phyloP scores from a whole-genome alignment of 768 basidiomycete species.

The Favolaschia claudopus region DNA sequence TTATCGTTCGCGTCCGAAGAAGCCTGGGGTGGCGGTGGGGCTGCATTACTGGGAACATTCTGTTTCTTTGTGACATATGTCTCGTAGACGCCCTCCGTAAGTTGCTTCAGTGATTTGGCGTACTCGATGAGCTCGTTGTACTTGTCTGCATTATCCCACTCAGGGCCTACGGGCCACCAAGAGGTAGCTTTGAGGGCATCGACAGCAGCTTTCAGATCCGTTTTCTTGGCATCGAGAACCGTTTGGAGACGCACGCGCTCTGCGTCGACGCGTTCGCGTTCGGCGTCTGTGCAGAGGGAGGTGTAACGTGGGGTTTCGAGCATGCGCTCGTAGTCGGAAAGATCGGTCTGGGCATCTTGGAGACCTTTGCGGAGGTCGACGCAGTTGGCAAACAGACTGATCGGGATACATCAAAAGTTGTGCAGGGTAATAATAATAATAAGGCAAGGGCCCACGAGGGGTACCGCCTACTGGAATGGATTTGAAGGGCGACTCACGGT shows the following conservation, averaged over 20 bases:
- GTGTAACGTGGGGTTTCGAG: slow-evolving; percentile 19
- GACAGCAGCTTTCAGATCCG: slow-evolving; percentile 24
- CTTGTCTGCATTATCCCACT: slow-evolving; percentile 28
- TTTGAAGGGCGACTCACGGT: too few species aligned
- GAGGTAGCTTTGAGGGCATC: slow-evolving; percentile 30
- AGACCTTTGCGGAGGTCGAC: slow-evolving; percentile 11
- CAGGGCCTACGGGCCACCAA: slow-evolving; percentile 38
- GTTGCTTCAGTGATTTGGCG: slow-evolving; percentile 30
- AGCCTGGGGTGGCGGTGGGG: background rate
- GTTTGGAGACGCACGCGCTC: slow-evolving; percentile 30
- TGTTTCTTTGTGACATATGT: slow-evolving; percentile 25
- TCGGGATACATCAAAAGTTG: background rate
- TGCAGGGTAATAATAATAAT: background rate
- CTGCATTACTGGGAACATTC: background rate
- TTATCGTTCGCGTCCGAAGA: slow-evolving; percentile 17
- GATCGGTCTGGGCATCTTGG: background rate
- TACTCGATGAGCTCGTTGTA: slow-evolving; percentile 31
- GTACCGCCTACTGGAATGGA: background rate
- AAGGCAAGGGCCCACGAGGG: too few species aligned
- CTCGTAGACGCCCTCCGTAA: slow-evolving; percentile 31
- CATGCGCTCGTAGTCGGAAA: slow-evolving; percentile 14
- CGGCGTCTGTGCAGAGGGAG: slow-evolving; percentile 19
- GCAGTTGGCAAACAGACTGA: slow-evolving; percentile 17
- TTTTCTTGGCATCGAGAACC: slow-evolving; percentile 29
- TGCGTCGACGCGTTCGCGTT: slow-evolving; percentile 16